Evolutionary conservation across 805 yeast genomes (phyloP).

Genomic region (Candida michaelii): DNA sequence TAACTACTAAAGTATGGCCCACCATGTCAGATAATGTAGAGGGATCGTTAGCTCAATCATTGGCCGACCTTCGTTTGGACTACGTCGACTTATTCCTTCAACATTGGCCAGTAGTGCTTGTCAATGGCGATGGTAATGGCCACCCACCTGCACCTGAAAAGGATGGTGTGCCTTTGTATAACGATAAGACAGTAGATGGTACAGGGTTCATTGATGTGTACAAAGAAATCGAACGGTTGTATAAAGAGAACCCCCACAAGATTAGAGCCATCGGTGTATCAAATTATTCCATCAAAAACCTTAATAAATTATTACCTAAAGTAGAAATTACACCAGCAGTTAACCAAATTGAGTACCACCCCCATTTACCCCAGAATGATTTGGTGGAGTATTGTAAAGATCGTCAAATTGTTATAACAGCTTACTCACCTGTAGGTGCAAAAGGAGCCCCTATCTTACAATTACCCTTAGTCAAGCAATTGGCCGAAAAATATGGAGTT

Average conservation of each 20-base stretch:
- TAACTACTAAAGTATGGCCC: conserved; percentile 87
- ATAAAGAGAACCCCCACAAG: conserved; percentile 22
- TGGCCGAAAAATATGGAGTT: conserved; percentile 58
- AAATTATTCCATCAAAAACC: conserved; percentile 29
- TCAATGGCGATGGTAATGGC: conserved; percentile 53
- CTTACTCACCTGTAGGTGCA: conserved; percentile 66
- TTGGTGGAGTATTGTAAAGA: conserved; percentile 37
- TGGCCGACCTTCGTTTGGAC: conserved; percentile 67
- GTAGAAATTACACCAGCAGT: conserved; percentile 28
- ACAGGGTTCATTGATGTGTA: conserved; percentile 30
- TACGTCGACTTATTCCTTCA: conserved; percentile 80
- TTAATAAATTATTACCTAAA: conserved; percentile 24
- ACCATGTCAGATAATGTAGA: conserved; percentile 55
- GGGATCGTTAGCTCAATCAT: conserved; percentile 58
- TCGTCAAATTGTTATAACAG: conserved; percentile 44
- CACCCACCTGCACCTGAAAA: conserved; percentile 55
- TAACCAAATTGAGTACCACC: conserved; percentile 39
- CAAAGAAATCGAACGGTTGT: conserved; percentile 12
- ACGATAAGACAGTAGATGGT: conserved; percentile 24
- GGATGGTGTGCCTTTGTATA: conserved; percentile 31
- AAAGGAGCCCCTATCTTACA: conserved; percentile 63
- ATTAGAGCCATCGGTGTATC: conserved; percentile 37
- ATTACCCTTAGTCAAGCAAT: conserved; percentile 45
- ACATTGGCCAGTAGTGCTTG: conserved; percentile 83
- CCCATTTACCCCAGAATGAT: conserved; percentile 39